Evolutionary conservation across 1,139 yeast genomes (phyloP).

Genomic region (Tardiomyces depauwii): DNA sequence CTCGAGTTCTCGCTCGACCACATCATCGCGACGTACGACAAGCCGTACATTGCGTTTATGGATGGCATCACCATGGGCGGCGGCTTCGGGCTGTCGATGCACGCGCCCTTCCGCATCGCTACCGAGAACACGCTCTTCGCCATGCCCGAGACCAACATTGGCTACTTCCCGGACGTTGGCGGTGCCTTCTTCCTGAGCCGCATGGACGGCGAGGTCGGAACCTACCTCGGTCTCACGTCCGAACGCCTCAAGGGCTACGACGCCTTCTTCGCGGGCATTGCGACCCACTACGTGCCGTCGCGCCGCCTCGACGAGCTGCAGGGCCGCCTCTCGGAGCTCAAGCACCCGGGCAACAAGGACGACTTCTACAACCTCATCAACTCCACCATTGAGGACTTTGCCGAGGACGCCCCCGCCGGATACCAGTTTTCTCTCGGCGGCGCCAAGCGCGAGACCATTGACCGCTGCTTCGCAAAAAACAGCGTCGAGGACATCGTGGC

Average conservation of each 20-base stretch:
- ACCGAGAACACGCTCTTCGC: conserved; percentile 86
- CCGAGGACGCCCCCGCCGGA: conserved; percentile 54
- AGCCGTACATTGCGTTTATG: conserved; percentile 76
- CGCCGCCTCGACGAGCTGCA: conserved; percentile 51
- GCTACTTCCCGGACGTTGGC: conserved; percentile 95
- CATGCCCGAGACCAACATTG: conserved; percentile 98
- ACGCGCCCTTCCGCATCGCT: conserved; percentile 89
- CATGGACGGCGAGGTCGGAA: conserved; percentile 72
- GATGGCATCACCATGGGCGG: conserved; percentile 98
- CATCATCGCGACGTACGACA: conserved; percentile 65
- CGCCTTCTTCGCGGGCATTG: conserved; percentile 70
- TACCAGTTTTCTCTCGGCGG: conserved; percentile 49
- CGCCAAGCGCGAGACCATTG: conserved; percentile 53
- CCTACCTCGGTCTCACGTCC: conserved; percentile 81
- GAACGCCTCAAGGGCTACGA: conserved; percentile 67
- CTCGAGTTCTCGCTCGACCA: conserved; percentile 76
- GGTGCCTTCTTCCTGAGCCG: conserved; percentile 82
- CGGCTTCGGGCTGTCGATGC: conserved; percentile 87
- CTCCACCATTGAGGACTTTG: conserved; percentile 65
- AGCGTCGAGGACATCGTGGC: conserved; percentile 53
- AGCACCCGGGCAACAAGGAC: conserved; percentile 17
- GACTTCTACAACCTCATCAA: conserved; percentile 51
- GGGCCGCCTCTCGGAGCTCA: conserved; percentile 46
- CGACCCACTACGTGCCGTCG: conserved; percentile 78
- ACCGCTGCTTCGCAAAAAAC: conserved; percentile 49